Evolutionary conservation across 1,139 yeast species (phyloP), one percentile per base, ranked within the genome.

Genomic region (Martiniozyma asiatica): DNA sequence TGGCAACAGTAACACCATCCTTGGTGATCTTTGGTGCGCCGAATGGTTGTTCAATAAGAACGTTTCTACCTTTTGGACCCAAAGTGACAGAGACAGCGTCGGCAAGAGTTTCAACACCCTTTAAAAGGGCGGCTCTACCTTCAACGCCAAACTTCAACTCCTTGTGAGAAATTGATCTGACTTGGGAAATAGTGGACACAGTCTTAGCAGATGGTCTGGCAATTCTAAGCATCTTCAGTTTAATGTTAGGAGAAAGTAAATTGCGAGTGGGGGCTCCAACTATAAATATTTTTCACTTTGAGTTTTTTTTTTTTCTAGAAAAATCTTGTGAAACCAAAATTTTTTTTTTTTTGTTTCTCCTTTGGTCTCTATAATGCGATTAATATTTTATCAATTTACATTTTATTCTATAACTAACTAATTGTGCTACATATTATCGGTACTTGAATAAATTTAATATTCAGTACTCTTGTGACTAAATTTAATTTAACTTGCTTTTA

Each of bases 1-100:
- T 75, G 44, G 98, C 98, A 40, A 89, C 98, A 27, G 98, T 89
- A 36, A 89, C 98, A 75, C 98, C 98, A 59, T 89, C 98, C 68
- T 89, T 89, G 63, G 98, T 89, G 68, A 89, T 89, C 69, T 89
- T 89, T 53, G 98, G 98, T 29, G 95, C 72, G 38, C 98, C 98
- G 44, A 84, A 89, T 42, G 84, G 82, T 63, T 89, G 98, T 63
- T 89, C 98, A 52, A 89, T 89, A 51, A 89, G 73, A 30, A 89
- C 98, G 52, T 89, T 89, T 63, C 98, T 79, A 54, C 98, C 98
- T 63, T 89, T 89, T 53, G 98, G 98, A 39, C 98, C 98, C 44
- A 89, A 68, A 26, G 98, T 89, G 36, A 92, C 96, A 23, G 94
- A 79, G 35, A 89, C 98, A 17, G 98, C 98, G 55, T 84, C 92